Base-by-base conservation (phyloP, 176 grass and related monocot species). In the Elaeis guineensis region DNA sequence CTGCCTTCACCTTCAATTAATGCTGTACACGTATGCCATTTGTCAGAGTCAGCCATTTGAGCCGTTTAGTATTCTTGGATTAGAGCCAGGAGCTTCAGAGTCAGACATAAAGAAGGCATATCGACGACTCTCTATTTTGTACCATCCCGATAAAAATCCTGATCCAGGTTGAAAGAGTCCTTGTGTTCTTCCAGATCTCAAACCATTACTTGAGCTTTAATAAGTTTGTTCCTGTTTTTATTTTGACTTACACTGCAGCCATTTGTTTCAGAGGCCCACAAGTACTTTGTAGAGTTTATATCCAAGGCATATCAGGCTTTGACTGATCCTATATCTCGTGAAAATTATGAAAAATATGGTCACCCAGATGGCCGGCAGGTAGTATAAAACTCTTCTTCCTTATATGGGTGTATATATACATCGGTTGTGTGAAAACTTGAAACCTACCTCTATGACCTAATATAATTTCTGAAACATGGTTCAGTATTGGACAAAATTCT, bases 321-420 rank as follows among this genome's bases (percentile, higher is more conserved):
- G 73, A 92, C 88, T 26, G 93, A 98, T 85, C 79, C 87, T 58
- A 63, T 82, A 69, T 98, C 87, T 79, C 93, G 93, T 74, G 88
- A 92, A 65, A 98, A 98, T 75, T 98, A 89, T 88, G 93, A 98
- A 69, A 98, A 98, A 72, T 98, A 98, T 78, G 93, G 93, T 51
- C 93, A 98, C 64, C 93, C 93, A 39, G 93, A 98, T 89, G 93
- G 93, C 21, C 74, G 93, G n/a, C 93, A 98, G 93, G 93, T 98
- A 78, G 32, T 35, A 83, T 80, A 16, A 61, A 24, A 2, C 61
- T 16, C 60, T 62, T 17, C 21, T 32, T 62, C 5, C 19, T 15
- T 67, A 14, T 67, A 28, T 71, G 49, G 25, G 17, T 3, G 26
- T 51, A 21, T 11, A n/a, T 69, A 49, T 78, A 19, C 65, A 54